Conservation (phyloP, 139 green algal species). For the Ettlia oleoabundans region DNA sequence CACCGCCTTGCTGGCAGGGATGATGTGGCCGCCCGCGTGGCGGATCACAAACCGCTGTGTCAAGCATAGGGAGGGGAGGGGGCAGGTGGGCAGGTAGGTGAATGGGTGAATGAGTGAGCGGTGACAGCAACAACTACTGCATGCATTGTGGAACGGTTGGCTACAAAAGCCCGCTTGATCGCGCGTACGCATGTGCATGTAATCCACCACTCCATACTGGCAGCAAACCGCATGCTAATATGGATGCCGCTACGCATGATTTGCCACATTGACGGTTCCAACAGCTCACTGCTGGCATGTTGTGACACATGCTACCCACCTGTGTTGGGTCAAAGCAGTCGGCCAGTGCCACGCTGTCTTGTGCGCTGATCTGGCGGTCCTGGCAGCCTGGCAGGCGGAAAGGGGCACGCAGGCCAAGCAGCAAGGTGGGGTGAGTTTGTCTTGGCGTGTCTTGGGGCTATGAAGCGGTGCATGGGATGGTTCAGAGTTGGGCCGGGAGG, state of each 20-base stretch:
- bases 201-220: no score
- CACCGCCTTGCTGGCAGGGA: constrained; percentile 33
- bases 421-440: background rate
- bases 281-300: no score
- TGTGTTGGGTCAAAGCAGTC: constrained; percentile 21
- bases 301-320: no score
- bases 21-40: constrained; percentile 45
- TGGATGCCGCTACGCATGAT: no score
- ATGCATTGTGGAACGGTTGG: no score
- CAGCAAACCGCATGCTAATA: no score
- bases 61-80: background rate
- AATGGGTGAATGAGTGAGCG: background rate
- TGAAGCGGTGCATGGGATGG: no score
- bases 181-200: no score
- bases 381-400: background rate
- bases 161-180: no score
- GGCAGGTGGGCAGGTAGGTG: background rate
- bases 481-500: no score
- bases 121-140: background rate
- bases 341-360: constrained; percentile 16
- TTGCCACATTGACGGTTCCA: no score
- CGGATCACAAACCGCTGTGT: constrained; percentile 20
- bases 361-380: constrained; percentile 34
- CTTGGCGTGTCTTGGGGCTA: no score
- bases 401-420: background rate